Conservation (phyloP, 805 yeast genomes). For the Starmerella stellata region DNA sequence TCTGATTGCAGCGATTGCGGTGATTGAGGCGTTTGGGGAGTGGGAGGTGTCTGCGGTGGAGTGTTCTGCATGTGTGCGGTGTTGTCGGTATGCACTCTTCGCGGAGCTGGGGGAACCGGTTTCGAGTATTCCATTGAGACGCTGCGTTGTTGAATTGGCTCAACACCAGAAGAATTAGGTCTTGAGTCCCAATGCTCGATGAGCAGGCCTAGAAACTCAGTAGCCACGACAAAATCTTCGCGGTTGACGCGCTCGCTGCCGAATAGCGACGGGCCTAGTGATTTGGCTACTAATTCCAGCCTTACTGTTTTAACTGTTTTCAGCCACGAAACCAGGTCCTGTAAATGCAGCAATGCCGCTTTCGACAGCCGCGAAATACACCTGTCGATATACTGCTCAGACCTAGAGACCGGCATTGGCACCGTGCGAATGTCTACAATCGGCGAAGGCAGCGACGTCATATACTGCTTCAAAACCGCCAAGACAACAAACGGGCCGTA, state of each 20-base stretch:
- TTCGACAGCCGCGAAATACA: slow-evolving; percentile 21
- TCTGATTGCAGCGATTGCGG: too few species aligned
- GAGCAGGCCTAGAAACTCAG: slow-evolving; percentile 36
- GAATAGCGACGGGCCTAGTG: slow-evolving; percentile 38
- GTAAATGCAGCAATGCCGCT: slow-evolving; percentile 4
- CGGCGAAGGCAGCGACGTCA: slow-evolving; percentile 37
- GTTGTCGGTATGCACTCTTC: not conserved
- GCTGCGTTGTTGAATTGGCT: not conserved
- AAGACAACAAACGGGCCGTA: slow-evolving; percentile 40
- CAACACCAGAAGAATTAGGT: not conserved
- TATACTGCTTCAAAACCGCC: slow-evolving; percentile 27
- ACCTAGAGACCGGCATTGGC: slow-evolving; percentile 36
- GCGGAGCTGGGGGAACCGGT: not conserved
- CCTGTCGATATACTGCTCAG: slow-evolving; percentile 27
- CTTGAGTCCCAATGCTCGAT: slow-evolving; percentile 26
- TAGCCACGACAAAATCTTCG: slow-evolving; percentile 34
- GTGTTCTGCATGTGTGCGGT: not conserved
- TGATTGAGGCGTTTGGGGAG: too few species aligned
- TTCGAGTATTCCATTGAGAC: not conserved
- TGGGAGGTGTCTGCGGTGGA: not conserved
- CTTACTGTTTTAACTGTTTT: not conserved
- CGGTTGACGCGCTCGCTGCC: slow-evolving; percentile 33
- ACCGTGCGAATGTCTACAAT: slow-evolving; percentile 36
- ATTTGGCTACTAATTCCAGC: slow-evolving; percentile 24
- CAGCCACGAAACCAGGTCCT: slow-evolving; percentile 2